Evolutionary conservation across 2,329 filamentous ascomycete species (phyloP).

Genomic region (Aspergillus pseudoterreus): DNA sequence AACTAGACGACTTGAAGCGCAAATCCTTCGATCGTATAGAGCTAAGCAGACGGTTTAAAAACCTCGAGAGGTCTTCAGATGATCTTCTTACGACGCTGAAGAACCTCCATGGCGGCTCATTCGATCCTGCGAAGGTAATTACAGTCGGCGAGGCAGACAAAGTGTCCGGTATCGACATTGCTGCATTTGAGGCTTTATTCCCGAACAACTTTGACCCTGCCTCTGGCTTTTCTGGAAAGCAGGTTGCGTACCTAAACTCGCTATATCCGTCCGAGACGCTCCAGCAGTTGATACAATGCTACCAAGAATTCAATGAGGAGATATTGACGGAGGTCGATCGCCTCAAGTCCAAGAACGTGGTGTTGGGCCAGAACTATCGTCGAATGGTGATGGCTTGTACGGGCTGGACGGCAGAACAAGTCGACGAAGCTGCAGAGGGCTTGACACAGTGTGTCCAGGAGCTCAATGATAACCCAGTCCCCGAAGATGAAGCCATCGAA

Average conservation of each 20-base stretch:
- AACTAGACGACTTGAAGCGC: constrained; percentile 66
- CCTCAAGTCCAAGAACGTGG: constrained; percentile 74
- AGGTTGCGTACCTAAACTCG: constrained; percentile 42
- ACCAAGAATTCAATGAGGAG: constrained; percentile 64
- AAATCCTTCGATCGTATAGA: constrained; percentile 62
- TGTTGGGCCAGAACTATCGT: constrained; percentile 82
- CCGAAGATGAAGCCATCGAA: constrained; percentile 43
- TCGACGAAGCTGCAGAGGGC: constrained; percentile 75
- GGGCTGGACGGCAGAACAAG: constrained; percentile 68
- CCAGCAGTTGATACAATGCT: constrained; percentile 65
- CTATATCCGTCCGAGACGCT: constrained; percentile 62
- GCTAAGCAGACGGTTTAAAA: constrained; percentile 67
- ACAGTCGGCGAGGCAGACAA: constrained; percentile 48
- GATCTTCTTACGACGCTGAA: constrained; percentile 60
- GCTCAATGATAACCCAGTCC: constrained; percentile 59
- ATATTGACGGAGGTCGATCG: constrained; percentile 65
- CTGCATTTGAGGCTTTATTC: constrained; percentile 35
- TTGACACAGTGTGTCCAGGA: constrained; percentile 80
- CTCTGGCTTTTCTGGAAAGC: constrained; percentile 38
- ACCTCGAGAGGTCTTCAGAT: constrained; percentile 70
- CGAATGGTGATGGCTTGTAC: constrained; percentile 86
- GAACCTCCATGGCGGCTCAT: constrained; percentile 44
- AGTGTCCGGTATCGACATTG: constrained; percentile 34
- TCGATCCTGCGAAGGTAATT: constrained; percentile 44
- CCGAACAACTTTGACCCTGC: constrained; percentile 39